Base-by-base conservation (phyloP, 371 early-diverging fungal species). In the Coemansia sp. region DNA sequence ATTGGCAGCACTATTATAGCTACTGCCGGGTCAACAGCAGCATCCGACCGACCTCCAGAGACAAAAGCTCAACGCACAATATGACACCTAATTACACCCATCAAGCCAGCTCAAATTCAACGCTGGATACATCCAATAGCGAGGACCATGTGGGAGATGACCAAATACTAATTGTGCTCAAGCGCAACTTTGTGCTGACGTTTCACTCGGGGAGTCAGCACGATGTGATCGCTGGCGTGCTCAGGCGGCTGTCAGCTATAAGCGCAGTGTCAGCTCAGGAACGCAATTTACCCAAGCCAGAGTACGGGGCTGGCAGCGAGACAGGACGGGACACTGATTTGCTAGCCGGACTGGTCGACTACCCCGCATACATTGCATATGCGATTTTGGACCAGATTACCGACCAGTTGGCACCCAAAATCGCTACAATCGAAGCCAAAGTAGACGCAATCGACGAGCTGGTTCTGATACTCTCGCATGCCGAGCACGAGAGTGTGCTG, bases 391-490 rank as follows among this genome's bases (percentile, higher is more conserved):
- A 94, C 82, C 88, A 92, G 54, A 82, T 92, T 17, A 88, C 90
- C 1, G 93, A 94, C 73, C 80, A 84, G 4, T 89, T 94, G 72
- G 85, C 87, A 61, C 93, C 94, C 15, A 73, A 87, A 7, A 85
- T 94, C 3, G 65, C 81, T 2, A 82, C 83, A 58, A 85, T 93
- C 24, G 95, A 95, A 78, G 81, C 86, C 53, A 93, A 93, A 73
- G 93, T 93, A 1, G 91, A 94, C 51, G 81, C 88, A 0, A 91
- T 95, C 60, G 96, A 95, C 69, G 94, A 94, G 54, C 82, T 94
- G 4, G 93, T 94, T 4, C 83, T 98, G 58, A 86, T 94, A 28
- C 83, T 97, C 21, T 86, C 89, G 51, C 94, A 94, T 71, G 88
- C 89, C 4, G 94, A 94, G 74, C 92, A 92, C 59, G 71, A 83